Evolutionary conservation across 2,329 filamentous ascomycete species (phyloP).

Genomic region (Calonectria fujianensis): DNA sequence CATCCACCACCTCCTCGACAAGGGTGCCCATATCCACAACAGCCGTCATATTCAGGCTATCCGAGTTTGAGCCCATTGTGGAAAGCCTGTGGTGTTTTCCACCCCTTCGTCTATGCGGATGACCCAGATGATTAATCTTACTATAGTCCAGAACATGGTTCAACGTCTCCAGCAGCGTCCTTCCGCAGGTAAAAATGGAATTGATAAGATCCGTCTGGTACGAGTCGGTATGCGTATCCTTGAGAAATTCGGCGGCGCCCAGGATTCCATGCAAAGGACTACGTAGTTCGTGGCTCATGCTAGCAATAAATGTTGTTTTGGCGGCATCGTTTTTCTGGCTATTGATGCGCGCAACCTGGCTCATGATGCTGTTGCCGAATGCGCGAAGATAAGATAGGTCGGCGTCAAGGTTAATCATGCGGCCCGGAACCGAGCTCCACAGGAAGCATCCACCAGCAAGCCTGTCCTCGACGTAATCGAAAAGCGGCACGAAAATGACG

Average conservation of each 20-base stretch:
- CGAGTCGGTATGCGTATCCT: slow-evolving; percentile 62
- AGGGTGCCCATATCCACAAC: slow-evolving; percentile 59
- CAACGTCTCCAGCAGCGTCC: slow-evolving; percentile 69
- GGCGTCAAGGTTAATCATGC: slow-evolving; percentile 61
- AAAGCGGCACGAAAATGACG: slow-evolving; percentile 61
- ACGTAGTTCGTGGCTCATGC: slow-evolving; percentile 75
- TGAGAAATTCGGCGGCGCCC: slow-evolving; percentile 70
- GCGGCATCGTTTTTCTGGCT: slow-evolving; percentile 70
- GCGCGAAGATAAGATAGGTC: slow-evolving; percentile 61
- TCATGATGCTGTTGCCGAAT: slow-evolving; percentile 63
- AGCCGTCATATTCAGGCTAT: slow-evolving; percentile 57
- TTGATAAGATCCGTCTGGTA: slow-evolving; percentile 66
- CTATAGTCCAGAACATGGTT: slow-evolving; percentile 69
- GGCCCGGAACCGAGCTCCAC: slow-evolving; percentile 32
- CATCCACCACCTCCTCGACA: slow-evolving; percentile 64
- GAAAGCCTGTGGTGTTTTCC: slow-evolving; percentile 49
- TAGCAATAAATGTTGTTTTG: slow-evolving; percentile 76
- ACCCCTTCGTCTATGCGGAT: slow-evolving; percentile 50
- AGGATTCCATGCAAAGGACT: slow-evolving; percentile 75
- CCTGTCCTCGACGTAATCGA: slow-evolving; percentile 59
- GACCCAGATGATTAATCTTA: slow-evolving; percentile 62
- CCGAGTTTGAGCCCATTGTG: slow-evolving; percentile 54
- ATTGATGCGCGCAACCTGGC: slow-evolving; percentile 72
- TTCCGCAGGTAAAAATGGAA: slow-evolving; percentile 68
- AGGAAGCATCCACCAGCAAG: slow-evolving; percentile 56